Percentiles rank a stretch among this genome's conserved stretches.
These are phyloP conservation scores for Crassisporium funariophilum DNA, from an alignment of 768 basidiomycete species.

Conservation along the genomic window DNA sequence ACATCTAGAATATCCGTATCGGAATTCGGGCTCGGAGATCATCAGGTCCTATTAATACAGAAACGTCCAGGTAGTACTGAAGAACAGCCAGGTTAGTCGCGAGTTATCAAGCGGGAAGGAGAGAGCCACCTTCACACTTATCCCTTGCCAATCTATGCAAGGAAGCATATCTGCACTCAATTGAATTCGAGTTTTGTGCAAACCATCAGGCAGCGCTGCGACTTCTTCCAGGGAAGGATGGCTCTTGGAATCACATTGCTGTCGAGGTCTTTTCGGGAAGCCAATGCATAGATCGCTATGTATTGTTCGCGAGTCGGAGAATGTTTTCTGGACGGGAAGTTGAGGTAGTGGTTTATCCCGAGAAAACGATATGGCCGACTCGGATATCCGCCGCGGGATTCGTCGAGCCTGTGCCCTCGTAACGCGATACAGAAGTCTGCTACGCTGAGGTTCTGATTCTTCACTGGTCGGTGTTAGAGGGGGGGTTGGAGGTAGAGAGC, in stretches of 20 bases:
- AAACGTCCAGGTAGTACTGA: slow-evolving; percentile 75
- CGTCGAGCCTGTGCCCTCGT: slow-evolving; percentile 32
- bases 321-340: slow-evolving; percentile 37
- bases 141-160: slow-evolving; percentile 64
- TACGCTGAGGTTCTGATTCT: slow-evolving; percentile 34
- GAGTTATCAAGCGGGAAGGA: slow-evolving; percentile 8
- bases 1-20: slow-evolving; percentile 51
- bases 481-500: slow-evolving; percentile 44
- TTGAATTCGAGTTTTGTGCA: slow-evolving; percentile 60
- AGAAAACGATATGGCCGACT: slow-evolving; percentile 21
- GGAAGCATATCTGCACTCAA: slow-evolving; percentile 64
- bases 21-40: slow-evolving; percentile 64
- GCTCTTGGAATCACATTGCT: slow-evolving; percentile 37
- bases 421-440: slow-evolving; percentile 38
- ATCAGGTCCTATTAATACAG: slow-evolving; percentile 66
- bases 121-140: slow-evolving; percentile 65
- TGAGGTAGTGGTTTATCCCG: slow-evolving; percentile 46
- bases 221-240: slow-evolving; percentile 51
- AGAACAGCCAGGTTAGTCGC: slow-evolving; percentile 11
- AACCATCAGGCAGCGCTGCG: slow-evolving; percentile 62
- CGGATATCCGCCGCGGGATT: slow-evolving; percentile 23
- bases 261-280: slow-evolving; percentile 69
- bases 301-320: slow-evolving; percentile 47
- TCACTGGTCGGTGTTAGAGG: slow-evolving; percentile 56
- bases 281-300: slow-evolving; percentile 60